A percentile compares a stretch with the other conserved stretches of the same genome.
Conservation (phyloP, 768 basidiomycete genomes). For the Tephrocybe rancida region DNA sequence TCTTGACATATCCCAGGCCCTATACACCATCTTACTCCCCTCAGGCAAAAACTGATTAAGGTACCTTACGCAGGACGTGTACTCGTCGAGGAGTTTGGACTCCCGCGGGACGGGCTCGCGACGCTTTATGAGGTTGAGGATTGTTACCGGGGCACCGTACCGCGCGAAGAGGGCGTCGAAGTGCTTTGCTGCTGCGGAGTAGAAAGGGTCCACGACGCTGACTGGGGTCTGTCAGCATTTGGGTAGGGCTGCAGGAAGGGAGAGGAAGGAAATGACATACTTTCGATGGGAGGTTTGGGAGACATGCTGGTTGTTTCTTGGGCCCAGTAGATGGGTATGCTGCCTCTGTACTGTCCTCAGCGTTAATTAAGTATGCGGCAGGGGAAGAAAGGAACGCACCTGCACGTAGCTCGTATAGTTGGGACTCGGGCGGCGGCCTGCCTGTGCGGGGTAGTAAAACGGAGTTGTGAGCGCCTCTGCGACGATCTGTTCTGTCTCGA, state of each 20-base stretch:
- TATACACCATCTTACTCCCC: slow-evolving; percentile 85
- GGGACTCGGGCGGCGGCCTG: slow-evolving; percentile 64
- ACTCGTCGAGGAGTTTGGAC: slow-evolving; percentile 87
- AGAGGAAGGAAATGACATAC: slow-evolving; percentile 47
- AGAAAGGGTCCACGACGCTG: slow-evolving; percentile 93
- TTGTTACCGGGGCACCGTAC: slow-evolving; percentile 88
- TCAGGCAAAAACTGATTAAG: slow-evolving; percentile 93
- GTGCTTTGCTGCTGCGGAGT: slow-evolving; percentile 88
- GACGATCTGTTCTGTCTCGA: slow-evolving; percentile 98
- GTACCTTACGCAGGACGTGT: slow-evolving; percentile 89
- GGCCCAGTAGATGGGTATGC: slow-evolving; percentile 96
- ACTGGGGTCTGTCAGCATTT: slow-evolving; percentile 53
- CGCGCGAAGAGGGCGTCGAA: slow-evolving; percentile 89
- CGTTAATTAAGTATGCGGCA: neutral
- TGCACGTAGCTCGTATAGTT: slow-evolving; percentile 97
- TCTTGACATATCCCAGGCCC: slow-evolving; percentile 95
- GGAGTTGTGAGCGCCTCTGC: slow-evolving; percentile 88
- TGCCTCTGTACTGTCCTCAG: slow-evolving; percentile 75
- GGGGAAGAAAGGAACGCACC: slow-evolving; percentile 34
- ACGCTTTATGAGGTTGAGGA: slow-evolving; percentile 93
- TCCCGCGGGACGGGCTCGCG: slow-evolving; percentile 81
- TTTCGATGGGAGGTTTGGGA: slow-evolving; percentile 95
- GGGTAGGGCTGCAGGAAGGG: neutral
- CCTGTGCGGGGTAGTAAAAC: slow-evolving; percentile 72
- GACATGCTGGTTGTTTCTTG: slow-evolving; percentile 90